These are phyloP conservation scores for Acer negundo DNA, from an alignment of 345 rosid genomes.

Conservation along the genomic window DNA sequence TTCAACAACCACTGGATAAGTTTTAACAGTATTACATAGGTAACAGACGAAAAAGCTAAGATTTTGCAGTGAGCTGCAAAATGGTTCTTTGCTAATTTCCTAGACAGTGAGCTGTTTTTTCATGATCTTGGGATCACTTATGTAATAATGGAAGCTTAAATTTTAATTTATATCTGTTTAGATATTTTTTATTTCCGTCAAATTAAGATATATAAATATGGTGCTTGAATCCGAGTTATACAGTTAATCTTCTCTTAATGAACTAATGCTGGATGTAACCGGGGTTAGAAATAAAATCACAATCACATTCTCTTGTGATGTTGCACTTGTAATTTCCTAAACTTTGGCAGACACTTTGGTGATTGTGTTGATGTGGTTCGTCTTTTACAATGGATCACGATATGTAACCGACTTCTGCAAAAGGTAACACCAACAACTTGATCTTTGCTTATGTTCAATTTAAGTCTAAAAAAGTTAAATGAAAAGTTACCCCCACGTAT, in stretches of 20 bases:
- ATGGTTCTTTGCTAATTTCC: background rate
- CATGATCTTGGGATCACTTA: background rate
- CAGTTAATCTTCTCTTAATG: background rate
- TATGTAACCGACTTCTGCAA: constrained; percentile 58
- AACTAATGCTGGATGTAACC: background rate
- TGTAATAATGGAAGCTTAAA: background rate
- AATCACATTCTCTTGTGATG: background rate
- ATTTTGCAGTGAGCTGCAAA: background rate
- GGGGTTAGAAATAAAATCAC: background rate
- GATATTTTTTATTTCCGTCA: background rate
- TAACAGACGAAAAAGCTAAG: too few species aligned
- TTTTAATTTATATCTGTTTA: background rate
- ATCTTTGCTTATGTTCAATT: constrained; percentile 18
- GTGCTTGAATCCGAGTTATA: background rate
- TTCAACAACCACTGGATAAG: background rate
- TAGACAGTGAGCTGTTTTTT: background rate
- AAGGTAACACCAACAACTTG: constrained; percentile 45
- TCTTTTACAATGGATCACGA: constrained; percentile 70
- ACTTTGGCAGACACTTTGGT: constrained; percentile 71
- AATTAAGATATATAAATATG: background rate
- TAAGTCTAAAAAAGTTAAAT: constrained; percentile 1
- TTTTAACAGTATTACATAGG: background rate
- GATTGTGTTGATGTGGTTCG: constrained; percentile 82
- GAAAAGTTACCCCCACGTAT: background rate
- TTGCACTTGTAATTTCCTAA: constrained; percentile 40